Conservation (phyloP, 202 grass and related monocot genomes). For the Panicum virgatum region DNA sequence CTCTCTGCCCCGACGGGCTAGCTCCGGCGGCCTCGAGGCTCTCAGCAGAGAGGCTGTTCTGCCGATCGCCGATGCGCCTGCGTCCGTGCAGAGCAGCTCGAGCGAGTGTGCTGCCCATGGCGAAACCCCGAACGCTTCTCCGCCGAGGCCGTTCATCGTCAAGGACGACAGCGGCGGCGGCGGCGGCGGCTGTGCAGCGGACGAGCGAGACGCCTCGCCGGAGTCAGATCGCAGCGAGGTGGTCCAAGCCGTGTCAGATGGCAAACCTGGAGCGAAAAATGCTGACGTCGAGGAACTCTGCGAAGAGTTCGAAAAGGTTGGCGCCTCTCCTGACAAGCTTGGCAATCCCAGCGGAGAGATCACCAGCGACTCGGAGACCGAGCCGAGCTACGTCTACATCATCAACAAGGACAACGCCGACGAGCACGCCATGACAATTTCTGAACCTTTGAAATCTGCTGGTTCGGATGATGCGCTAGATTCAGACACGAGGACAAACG, state of each 20-base stretch:
- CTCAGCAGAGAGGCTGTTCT: neutral
- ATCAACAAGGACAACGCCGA: constrained; percentile 33
- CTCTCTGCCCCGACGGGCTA: constrained; percentile 1
- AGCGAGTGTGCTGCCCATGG: neutral
- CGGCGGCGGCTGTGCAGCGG: neutral
- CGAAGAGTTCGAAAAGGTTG: constrained; percentile 18
- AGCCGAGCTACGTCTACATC: constrained; percentile 45
- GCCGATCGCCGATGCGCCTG: neutral
- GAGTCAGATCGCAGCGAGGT: constrained; percentile 15
- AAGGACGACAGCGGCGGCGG: neutral
- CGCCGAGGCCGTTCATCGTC: neutral
- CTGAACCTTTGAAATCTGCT: neutral
- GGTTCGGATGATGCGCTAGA: neutral
- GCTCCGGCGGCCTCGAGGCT: constrained; percentile 19
- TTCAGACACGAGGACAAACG: neutral
- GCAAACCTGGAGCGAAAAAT: neutral
- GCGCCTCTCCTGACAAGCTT: neutral
- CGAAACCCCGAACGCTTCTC: neutral
- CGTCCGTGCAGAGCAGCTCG: neutral
- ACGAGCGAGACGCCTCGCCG: neutral
- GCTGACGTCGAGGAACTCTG: neutral
- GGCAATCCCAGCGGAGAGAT: constrained; percentile 23
- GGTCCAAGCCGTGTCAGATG: neutral
- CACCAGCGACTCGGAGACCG: constrained; percentile 43
- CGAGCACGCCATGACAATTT: neutral